Conservation (phyloP, 2,329 filamentous ascomycete species). For the Cladorrhinum sp. region DNA sequence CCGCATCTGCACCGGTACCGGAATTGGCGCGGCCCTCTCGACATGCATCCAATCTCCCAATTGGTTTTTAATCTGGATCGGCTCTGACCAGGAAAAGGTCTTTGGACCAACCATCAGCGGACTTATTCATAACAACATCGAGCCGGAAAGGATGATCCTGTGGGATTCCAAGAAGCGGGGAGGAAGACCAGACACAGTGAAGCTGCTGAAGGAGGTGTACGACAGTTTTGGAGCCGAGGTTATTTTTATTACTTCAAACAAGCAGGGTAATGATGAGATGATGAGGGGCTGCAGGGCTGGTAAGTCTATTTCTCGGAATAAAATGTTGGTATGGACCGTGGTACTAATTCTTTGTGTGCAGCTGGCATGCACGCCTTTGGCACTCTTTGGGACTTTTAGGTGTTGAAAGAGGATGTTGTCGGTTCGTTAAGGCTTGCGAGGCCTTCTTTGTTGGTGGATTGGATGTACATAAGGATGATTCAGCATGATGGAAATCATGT, state of each 20-base stretch:
- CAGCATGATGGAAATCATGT: neutral
- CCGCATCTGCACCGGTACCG: slow-evolving; percentile 41
- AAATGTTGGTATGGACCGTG: too few species aligned
- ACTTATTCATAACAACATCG: slow-evolving; percentile 39
- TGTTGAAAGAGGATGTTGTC: too few species aligned
- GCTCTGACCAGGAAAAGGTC: slow-evolving; percentile 40
- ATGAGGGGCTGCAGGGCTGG: slow-evolving; percentile 40
- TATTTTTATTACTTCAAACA: slow-evolving; percentile 43
- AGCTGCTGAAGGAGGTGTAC: slow-evolving; percentile 40
- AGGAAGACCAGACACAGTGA: slow-evolving; percentile 38
- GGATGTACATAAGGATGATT: neutral
- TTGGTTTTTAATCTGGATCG: slow-evolving; percentile 44
- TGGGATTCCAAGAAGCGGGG: slow-evolving; percentile 42
- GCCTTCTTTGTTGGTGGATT: neutral
- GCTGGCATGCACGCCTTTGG: slow-evolving; percentile 5
- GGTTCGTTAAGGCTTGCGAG: neutral
- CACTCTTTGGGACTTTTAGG: slow-evolving; percentile 7
- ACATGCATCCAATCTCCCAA: slow-evolving; percentile 41
- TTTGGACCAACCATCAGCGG: slow-evolving; percentile 40
- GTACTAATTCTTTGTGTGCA: neutral
- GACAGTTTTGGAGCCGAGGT: slow-evolving; percentile 40
- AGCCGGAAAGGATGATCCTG: slow-evolving; percentile 41
- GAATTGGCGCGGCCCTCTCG: slow-evolving; percentile 40
- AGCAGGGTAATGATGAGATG: slow-evolving; percentile 42
- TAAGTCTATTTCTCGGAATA: slow-evolving; percentile 24